Conservation (phyloP, 768 basidiomycete species). For the Fomitopsis pulvina region DNA sequence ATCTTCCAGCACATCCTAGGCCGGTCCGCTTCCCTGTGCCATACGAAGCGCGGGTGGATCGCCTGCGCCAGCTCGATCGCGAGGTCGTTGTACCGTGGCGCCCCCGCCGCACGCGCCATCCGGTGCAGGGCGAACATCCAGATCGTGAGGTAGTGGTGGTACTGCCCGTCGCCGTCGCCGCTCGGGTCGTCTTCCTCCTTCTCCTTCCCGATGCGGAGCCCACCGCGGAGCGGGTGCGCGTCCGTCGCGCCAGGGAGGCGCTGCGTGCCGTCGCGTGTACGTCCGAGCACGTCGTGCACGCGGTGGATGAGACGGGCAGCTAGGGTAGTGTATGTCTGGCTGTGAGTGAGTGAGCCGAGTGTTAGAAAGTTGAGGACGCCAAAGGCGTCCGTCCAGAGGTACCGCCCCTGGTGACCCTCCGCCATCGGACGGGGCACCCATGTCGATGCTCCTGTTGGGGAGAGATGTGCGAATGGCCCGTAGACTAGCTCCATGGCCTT, state of each 20-base stretch:
- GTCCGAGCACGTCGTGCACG: slow-evolving; percentile 22
- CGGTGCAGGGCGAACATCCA: slow-evolving; percentile 30
- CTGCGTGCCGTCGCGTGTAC: slow-evolving; percentile 15
- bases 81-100: slow-evolving; percentile 20
- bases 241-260: slow-evolving; percentile 22
- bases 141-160: slow-evolving; percentile 24
- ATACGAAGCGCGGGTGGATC: slow-evolving; percentile 24
- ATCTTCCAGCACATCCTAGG: slow-evolving; percentile 27
- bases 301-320: slow-evolving; percentile 19
- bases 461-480: slow-evolving; percentile 10
- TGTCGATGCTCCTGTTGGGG: slow-evolving; percentile 1
- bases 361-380: slow-evolving; percentile 24
- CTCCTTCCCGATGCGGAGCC: slow-evolving; percentile 24
- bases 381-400: slow-evolving; percentile 28
- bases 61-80: slow-evolving; percentile 22
- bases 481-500: slow-evolving; percentile 16
- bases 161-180: slow-evolving; percentile 25
- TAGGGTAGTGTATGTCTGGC: slow-evolving; percentile 14
- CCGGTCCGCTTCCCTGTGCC: slow-evolving; percentile 10
- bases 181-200: slow-evolving; percentile 16
- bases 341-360: slow-evolving; percentile 13
- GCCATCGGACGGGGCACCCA: slow-evolving; percentile 16
- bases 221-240: slow-evolving; percentile 22
- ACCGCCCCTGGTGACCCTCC: slow-evolving; percentile 20
- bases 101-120: slow-evolving; percentile 17